These are phyloP conservation scores for Solanum sejunctum DNA, from an alignment of 257 asterid species.

Conservation along the genomic window DNA sequence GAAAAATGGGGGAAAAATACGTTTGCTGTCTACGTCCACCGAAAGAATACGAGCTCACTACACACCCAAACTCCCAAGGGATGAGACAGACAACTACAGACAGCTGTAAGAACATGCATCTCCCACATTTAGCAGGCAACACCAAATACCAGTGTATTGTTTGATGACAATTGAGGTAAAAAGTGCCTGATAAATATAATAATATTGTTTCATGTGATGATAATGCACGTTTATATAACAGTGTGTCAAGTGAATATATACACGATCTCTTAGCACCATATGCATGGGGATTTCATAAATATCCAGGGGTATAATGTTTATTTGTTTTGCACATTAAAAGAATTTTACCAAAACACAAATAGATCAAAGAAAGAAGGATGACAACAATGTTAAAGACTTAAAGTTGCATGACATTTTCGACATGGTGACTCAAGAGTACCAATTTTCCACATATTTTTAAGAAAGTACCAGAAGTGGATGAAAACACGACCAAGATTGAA, in stretches of 20 bases:
- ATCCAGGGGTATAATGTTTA: not conserved
- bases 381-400: not conserved
- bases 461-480: constrained; percentile 83
- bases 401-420: not conserved
- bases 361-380: not conserved
- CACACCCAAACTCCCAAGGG: not conserved
- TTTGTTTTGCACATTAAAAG: not conserved
- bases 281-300: not conserved
- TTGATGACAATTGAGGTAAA: not conserved
- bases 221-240: not conserved
- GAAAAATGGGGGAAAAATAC: not conserved
- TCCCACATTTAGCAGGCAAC: not conserved
- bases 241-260: not conserved
- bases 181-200: not conserved
- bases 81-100: not conserved
- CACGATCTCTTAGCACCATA: not conserved
- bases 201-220: not conserved
- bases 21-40: not conserved
- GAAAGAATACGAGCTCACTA: not conserved
- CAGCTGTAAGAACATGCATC: not conserved
- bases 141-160: not conserved
- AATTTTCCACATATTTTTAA: not conserved
- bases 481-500: constrained; percentile 91
- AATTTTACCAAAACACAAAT: not conserved
- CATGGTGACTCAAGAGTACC: not conserved